Percentiles rank a stretch among this genome's conserved stretches.
phyloP scores from a whole-genome alignment of 192 early-diverging fungal species.

The Podochytrium sp. region DNA sequence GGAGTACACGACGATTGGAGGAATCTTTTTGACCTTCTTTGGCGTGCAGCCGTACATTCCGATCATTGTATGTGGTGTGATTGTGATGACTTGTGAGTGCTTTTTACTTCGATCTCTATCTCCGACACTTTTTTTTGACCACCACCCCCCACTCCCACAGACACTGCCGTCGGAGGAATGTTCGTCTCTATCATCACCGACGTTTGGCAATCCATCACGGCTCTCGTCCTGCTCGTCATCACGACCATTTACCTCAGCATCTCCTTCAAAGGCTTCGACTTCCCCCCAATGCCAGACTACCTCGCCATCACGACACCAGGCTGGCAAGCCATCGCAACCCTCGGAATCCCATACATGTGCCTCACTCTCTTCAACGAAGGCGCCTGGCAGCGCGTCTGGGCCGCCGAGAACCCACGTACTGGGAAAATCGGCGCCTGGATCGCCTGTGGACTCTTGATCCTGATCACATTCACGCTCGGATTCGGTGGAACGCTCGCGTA shows the following conservation, averaged over 20 bases:
- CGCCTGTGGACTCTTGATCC: conserved; percentile 33
- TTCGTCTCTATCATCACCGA: too few species aligned
- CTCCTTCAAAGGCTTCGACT: conserved; percentile 31
- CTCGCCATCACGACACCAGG: conserved; percentile 42
- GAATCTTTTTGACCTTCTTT: conserved; percentile 36
- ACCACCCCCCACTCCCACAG: too few species aligned
- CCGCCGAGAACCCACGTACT: conserved; percentile 38
- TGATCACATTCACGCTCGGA: conserved; percentile 48
- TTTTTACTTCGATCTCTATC: too few species aligned
- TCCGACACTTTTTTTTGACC: too few species aligned
- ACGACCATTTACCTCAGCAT: conserved; percentile 46
- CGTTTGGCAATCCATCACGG: conserved; percentile 42
- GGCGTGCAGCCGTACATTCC: conserved; percentile 29
- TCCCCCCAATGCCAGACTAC: conserved; percentile 32
- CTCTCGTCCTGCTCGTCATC: conserved; percentile 33
- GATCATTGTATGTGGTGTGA: conserved; percentile 45
- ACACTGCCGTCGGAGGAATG: too few species aligned
- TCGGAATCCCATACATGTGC: conserved; percentile 43
- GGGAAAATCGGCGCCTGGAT: conserved; percentile 35
- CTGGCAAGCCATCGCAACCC: conserved; percentile 42
- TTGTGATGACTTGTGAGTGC: conserved; percentile 48
- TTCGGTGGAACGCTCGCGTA: conserved; percentile 50
- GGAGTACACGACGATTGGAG: conserved; percentile 50
- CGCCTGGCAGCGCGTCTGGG: conserved; percentile 60
- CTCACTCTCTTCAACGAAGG: conserved; percentile 55